Percentiles rank a stretch among this genome's conserved stretches.
phyloP scores from a whole-genome alignment of 495 filamentous ascomycete species.

The Diplogelasinospora grovesii region DNA sequence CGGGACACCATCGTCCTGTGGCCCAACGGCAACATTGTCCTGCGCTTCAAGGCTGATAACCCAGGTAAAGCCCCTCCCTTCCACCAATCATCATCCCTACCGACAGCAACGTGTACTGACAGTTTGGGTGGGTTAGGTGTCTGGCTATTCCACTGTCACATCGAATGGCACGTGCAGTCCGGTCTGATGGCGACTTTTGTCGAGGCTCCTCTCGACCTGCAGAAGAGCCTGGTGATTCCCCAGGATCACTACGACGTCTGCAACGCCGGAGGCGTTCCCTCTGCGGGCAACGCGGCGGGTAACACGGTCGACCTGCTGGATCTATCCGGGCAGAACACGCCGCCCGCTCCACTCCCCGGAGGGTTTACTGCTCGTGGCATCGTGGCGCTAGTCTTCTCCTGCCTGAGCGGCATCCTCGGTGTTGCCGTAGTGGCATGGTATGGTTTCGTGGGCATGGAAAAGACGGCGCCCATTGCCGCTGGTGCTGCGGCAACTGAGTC shows the following conservation, averaged over 20 bases:
- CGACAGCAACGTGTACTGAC: neutral
- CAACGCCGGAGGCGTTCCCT: constrained; percentile 38
- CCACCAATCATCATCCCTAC: neutral
- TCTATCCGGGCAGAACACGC: constrained; percentile 52
- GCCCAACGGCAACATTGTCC: constrained; percentile 52
- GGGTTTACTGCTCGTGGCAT: constrained; percentile 70
- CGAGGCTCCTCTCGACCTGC: constrained; percentile 51
- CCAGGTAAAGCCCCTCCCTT: constrained; percentile 44
- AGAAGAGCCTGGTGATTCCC: constrained; percentile 55
- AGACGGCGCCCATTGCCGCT: no score
- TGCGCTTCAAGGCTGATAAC: constrained; percentile 64
- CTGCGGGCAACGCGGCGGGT: constrained; percentile 67
- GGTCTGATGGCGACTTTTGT: constrained; percentile 67
- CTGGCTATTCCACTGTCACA: constrained; percentile 70
- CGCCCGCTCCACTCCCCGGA: constrained; percentile 51
- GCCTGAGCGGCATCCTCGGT: constrained; percentile 64
- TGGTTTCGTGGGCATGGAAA: no score
- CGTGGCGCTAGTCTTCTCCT: constrained; percentile 67
- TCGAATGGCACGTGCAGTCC: constrained; percentile 61
- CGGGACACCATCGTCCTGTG: constrained; percentile 52
- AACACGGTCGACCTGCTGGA: constrained; percentile 60
- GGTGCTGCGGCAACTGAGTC: no score
- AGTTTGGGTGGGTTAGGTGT: constrained; percentile 44
- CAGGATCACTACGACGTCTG: constrained; percentile 59
- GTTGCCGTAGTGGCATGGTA: constrained; percentile 64